A percentile compares a stretch with the other conserved stretches of the same genome.
phyloP scores from a whole-genome alignment of 2,329 filamentous ascomycete genomes.

The Coniochaeta ligniaria region DNA sequence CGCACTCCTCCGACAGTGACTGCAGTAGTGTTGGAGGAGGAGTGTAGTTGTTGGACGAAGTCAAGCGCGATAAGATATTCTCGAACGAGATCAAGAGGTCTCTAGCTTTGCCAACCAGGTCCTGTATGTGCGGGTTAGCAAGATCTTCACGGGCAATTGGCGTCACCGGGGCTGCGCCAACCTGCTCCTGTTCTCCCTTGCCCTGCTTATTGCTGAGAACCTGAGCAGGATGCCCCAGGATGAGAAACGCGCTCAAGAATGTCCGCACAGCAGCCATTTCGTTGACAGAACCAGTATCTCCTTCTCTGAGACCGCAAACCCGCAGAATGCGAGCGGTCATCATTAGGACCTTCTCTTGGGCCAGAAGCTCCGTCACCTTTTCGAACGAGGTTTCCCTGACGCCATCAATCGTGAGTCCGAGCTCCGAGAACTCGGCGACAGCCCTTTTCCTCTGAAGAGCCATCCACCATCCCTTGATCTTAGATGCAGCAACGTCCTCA shows the following conservation, averaged over 20 bases:
- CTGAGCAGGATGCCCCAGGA: slow-evolving; percentile 70
- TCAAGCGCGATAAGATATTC: slow-evolving; percentile 60
- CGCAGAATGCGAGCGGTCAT: slow-evolving; percentile 61
- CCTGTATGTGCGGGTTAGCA: slow-evolving; percentile 57
- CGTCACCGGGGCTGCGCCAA: slow-evolving; percentile 32
- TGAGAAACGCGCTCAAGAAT: slow-evolving; percentile 74
- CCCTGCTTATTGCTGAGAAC: slow-evolving; percentile 68
- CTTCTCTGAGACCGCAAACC: slow-evolving; percentile 63
- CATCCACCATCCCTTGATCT: slow-evolving; percentile 67
- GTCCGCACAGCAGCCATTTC: slow-evolving; percentile 67
- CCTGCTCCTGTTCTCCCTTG: slow-evolving; percentile 50
- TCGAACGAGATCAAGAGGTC: slow-evolving; percentile 76
- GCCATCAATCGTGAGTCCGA: slow-evolving; percentile 63
- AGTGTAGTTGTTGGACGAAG: slow-evolving; percentile 58
- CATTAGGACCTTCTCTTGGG: slow-evolving; percentile 57
- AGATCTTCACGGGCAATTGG: slow-evolving; percentile 44
- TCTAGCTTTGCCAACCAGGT: slow-evolving; percentile 69
- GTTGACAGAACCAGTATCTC: slow-evolving; percentile 52
- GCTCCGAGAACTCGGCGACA: slow-evolving; percentile 57
- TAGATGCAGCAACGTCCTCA: slow-evolving; percentile 54
- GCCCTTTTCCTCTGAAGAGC: slow-evolving; percentile 47
- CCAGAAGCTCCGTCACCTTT: slow-evolving; percentile 61
- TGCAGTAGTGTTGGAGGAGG: slow-evolving; percentile 55
- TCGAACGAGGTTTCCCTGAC: slow-evolving; percentile 68
- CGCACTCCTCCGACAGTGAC: slow-evolving; percentile 61